phyloP scores from a whole-genome alignment of 1,139 yeast genomes.

The Zygosaccharomyces sapae region DNA sequence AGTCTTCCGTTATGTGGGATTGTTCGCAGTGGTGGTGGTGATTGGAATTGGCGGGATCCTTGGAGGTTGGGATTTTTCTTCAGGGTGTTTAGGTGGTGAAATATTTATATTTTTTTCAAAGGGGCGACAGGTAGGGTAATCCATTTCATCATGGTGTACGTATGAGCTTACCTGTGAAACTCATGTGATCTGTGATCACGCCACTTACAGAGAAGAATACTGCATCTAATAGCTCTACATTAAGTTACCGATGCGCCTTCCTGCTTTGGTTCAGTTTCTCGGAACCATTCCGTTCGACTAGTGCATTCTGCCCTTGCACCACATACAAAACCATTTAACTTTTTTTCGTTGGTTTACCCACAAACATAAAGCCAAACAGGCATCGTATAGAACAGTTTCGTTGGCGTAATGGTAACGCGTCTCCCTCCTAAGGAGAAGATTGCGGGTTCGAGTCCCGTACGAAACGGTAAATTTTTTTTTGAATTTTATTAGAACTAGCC shows the following conservation, averaged over 20 bases:
- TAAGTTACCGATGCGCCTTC: too few relatives aligned
- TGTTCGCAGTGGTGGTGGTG: neutral
- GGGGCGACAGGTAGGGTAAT: neutral
- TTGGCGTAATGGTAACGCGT: constrained; percentile 95
- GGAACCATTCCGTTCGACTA: too few relatives aligned
- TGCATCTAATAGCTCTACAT: too few relatives aligned
- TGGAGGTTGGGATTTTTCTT: constrained; percentile 13
- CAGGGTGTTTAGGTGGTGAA: constrained; percentile 25
- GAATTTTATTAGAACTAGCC: neutral
- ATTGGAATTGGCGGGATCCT: neutral
- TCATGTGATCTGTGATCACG: too few relatives aligned
- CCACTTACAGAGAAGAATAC: too few relatives aligned
- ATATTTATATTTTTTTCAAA: neutral
- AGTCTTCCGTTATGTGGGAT: neutral
- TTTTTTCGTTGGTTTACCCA: too few relatives aligned
- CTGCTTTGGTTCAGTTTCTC: too few relatives aligned
- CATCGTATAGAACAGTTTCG: constrained; percentile 44
- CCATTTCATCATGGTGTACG: neutral
- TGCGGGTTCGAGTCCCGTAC: constrained; percentile 97
- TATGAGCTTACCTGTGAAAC: too few relatives aligned
- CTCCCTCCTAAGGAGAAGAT: constrained; percentile 96
- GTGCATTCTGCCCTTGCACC: too few relatives aligned
- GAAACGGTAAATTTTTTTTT: constrained; percentile 44
- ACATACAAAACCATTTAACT: too few relatives aligned
- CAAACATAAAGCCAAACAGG: too few relatives aligned